A percentile compares a stretch with the other conserved stretches of the same genome.
Conservation (phyloP, 1,284 basidiomycete genomes). For the Rhodotorula glutinis region DNA sequence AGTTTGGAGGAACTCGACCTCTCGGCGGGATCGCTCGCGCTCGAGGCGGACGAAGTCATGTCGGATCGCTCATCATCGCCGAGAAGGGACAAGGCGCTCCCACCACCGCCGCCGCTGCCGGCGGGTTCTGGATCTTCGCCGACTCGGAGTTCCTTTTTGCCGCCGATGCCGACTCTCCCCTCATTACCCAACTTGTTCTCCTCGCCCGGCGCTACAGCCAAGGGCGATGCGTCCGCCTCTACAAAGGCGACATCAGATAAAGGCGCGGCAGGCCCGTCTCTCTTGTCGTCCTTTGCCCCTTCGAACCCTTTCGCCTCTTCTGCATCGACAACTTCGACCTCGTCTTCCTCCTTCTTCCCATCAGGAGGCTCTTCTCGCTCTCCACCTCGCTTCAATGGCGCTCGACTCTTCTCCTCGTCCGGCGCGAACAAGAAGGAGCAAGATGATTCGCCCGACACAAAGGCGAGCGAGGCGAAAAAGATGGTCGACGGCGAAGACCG, state of each 20-base stretch:
- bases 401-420: not conserved
- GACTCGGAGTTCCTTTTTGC: not conserved
- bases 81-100: constrained; percentile 17
- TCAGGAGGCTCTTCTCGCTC: not conserved
- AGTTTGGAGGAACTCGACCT: constrained; percentile 14
- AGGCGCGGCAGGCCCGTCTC: not conserved
- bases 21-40: not conserved
- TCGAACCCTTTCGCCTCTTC: constrained; percentile 21
- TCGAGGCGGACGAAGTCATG: not conserved
- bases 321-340: not conserved
- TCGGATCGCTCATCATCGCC: not conserved
- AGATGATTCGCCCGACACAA: constrained; percentile 3
- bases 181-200: constrained; percentile 1
- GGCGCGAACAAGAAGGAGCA: not conserved
- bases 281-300: constrained; percentile 23
- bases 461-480: constrained; percentile 16
- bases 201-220: not conserved
- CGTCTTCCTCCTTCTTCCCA: constrained; percentile 5
- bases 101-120: constrained; percentile 1
- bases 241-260: not conserved
- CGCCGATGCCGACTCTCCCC: not conserved
- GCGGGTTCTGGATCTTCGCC: not conserved
- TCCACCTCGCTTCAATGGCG: not conserved
- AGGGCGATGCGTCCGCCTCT: not conserved
- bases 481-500: constrained; percentile 29